phyloP scores from a whole-genome alignment of 2,329 filamentous ascomycete species.

The Calonectria leucothoes region DNA sequence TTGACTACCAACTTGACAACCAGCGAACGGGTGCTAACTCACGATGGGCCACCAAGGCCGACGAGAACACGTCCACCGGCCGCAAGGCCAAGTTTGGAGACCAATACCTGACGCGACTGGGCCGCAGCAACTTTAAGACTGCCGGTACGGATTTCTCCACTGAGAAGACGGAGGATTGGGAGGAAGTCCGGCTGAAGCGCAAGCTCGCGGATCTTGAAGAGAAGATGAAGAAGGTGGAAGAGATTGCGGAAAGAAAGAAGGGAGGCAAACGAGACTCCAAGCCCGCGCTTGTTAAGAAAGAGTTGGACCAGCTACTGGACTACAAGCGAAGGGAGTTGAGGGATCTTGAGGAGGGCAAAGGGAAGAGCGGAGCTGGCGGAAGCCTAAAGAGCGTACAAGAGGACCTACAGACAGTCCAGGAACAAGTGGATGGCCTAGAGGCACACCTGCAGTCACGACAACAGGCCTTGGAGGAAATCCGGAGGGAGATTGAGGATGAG shows the following conservation, averaged over 20 bases:
- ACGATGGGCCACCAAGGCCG: conserved; percentile 82
- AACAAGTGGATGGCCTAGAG: conserved; percentile 94
- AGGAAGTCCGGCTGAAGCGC: conserved; percentile 94
- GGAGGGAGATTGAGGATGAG: conserved; percentile 88
- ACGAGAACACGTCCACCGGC: conserved; percentile 84
- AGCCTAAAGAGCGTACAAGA: conserved; percentile 82
- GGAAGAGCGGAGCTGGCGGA: conserved; percentile 75
- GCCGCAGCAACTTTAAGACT: conserved; percentile 83
- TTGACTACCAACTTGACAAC: conserved; percentile 93
- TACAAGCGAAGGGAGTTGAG: conserved; percentile 88
- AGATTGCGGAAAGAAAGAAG: conserved; percentile 72
- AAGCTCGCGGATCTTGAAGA: conserved; percentile 90
- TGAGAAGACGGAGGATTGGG: conserved; percentile 93
- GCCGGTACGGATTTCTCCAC: conserved; percentile 90
- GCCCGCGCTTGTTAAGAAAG: conserved; percentile 91
- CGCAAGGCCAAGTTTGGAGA: conserved; percentile 98
- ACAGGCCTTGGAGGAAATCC: conserved; percentile 79
- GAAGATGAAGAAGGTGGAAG: conserved; percentile 86
- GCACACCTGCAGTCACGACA: conserved; percentile 82
- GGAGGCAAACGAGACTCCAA: conserved; percentile 79
- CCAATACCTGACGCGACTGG: conserved; percentile 91
- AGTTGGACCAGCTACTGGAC: conserved; percentile 92
- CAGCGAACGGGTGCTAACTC: conserved; percentile 72
- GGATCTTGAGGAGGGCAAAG: conserved; percentile 79
- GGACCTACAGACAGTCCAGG: conserved; percentile 89